Evolutionary conservation across 1,284 basidiomycete species (phyloP).

Genomic region (Ustilago nuda): DNA sequence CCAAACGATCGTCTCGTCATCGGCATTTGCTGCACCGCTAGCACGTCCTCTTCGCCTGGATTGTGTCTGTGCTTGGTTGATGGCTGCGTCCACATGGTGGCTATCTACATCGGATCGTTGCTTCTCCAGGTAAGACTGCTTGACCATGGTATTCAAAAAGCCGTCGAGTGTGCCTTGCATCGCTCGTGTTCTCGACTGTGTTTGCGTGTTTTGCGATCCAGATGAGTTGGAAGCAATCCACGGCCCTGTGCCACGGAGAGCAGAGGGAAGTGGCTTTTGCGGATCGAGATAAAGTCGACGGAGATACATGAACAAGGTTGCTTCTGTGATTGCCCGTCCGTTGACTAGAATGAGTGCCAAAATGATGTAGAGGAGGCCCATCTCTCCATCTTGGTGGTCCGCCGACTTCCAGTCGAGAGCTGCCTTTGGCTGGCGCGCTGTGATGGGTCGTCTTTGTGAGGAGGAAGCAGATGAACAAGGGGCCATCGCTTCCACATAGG

Average conservation of each 20-base stretch:
- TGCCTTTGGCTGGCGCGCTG: constrained; percentile 12
- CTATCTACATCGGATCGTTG: constrained; percentile 32
- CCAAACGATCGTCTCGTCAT: constrained; percentile 52
- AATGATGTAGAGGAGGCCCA: constrained; percentile 65
- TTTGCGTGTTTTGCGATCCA: constrained; percentile 43
- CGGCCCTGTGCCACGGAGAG: constrained; percentile 36
- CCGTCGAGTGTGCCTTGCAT: constrained; percentile 48
- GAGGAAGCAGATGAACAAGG: constrained; percentile 7
- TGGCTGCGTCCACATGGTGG: constrained; percentile 28
- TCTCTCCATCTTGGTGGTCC: constrained; percentile 54
- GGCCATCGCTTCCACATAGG: constrained; percentile 13
- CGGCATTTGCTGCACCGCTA: constrained; percentile 19
- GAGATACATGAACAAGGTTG: constrained; percentile 34
- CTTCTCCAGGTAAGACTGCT: constrained; percentile 66
- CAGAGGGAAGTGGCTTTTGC: constrained; percentile 28
- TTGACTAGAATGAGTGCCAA: constrained; percentile 68
- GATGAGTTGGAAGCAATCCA: constrained; percentile 8
- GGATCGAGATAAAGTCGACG: constrained; percentile 33
- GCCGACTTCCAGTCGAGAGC: constrained; percentile 44
- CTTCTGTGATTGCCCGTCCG: constrained; percentile 64
- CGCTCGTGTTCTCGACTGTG: constrained; percentile 29
- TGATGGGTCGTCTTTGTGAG: constrained; percentile 11
- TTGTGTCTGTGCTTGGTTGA: constrained; percentile 28
- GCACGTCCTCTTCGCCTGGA: constrained; percentile 24
- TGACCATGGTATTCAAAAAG: constrained; percentile 47